Conservation (phyloP, 1,139 yeast species). For the Yamadazyma membranifaciens region DNA sequence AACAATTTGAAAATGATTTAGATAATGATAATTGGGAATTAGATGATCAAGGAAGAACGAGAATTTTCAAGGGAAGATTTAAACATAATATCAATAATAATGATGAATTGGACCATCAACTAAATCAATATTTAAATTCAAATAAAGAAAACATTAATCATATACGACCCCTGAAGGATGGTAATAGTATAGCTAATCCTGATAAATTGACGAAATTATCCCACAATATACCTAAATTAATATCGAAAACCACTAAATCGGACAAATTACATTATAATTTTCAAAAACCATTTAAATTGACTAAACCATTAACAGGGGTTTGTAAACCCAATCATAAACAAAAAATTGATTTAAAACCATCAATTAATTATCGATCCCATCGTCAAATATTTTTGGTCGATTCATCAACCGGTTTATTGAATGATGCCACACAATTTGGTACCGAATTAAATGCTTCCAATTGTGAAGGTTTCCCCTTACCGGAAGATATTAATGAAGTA, state of each 20-base stretch:
- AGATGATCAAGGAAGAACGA: slow-evolving; percentile 48
- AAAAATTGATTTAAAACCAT: slow-evolving; percentile 34
- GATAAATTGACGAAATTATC: background rate
- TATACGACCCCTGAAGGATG: slow-evolving; percentile 15
- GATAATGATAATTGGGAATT: slow-evolving; percentile 34
- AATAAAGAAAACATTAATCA: slow-evolving; percentile 42
- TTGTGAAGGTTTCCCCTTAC: slow-evolving; percentile 63
- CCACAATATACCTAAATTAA: background rate
- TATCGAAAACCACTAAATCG: background rate
- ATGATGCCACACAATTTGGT: slow-evolving; percentile 74
- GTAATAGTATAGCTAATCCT: slow-evolving; percentile 6
- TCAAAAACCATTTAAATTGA: slow-evolving; percentile 2
- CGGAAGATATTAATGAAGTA: slow-evolving; percentile 56
- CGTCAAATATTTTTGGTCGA: slow-evolving; percentile 57
- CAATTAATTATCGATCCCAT: slow-evolving; percentile 33
- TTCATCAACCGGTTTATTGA: slow-evolving; percentile 62
- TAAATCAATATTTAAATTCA: slow-evolving; percentile 28
- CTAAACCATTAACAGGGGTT: slow-evolving; percentile 20
- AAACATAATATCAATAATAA: slow-evolving; percentile 17
- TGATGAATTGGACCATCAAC: slow-evolving; percentile 26
- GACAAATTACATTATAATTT: slow-evolving; percentile 17
- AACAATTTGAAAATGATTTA: slow-evolving; percentile 23
- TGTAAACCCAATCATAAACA: slow-evolving; percentile 43
- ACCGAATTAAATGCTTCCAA: slow-evolving; percentile 69
- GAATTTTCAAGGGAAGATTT: slow-evolving; percentile 42